These are phyloP conservation scores for Ordospora colligata DNA, from an alignment of 371 early-diverging fungal genomes.

Conservation along the genomic window DNA sequence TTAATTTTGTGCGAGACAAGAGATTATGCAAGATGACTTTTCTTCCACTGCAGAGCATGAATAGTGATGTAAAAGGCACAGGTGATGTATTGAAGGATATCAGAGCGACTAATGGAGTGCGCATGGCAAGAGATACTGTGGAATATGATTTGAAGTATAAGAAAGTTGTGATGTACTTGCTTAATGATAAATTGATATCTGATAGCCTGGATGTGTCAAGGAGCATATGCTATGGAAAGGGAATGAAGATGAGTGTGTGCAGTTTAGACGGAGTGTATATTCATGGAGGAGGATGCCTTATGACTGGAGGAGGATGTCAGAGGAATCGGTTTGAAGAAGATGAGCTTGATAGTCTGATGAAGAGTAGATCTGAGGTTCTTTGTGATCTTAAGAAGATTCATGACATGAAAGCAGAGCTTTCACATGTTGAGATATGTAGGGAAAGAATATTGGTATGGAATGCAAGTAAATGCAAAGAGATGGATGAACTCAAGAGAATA, in stretches of 20 bases:
- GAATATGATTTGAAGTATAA: slow-evolving; percentile 70
- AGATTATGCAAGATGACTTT: slow-evolving; percentile 80
- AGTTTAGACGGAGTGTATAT: background rate
- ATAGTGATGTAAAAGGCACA: slow-evolving; percentile 61
- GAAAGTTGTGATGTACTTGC: slow-evolving; percentile 72
- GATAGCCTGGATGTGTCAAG: slow-evolving; percentile 17
- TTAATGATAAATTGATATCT: slow-evolving; percentile 56
- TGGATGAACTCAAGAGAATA: background rate
- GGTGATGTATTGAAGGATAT: background rate
- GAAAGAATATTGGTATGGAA: slow-evolving; percentile 31
- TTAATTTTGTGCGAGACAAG: slow-evolving; percentile 77
- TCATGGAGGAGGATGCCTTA: slow-evolving; percentile 63
- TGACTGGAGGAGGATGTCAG: slow-evolving; percentile 67
- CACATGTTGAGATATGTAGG: slow-evolving; percentile 26
- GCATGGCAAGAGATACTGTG: slow-evolving; percentile 72
- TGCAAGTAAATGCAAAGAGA: background rate
- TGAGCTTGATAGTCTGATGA: slow-evolving; percentile 12
- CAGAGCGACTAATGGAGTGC: slow-evolving; percentile 64
- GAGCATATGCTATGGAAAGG: slow-evolving; percentile 67
- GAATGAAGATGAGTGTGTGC: slow-evolving; percentile 64
- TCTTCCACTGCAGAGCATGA: slow-evolving; percentile 74
- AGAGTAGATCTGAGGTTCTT: slow-evolving; percentile 23
- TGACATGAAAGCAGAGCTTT: slow-evolving; percentile 19
- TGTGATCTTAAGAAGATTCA: slow-evolving; percentile 22
- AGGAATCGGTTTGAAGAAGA: slow-evolving; percentile 29